Evolutionary conservation across 2,329 filamentous ascomycete species (phyloP), one percentile per base, ranked within the genome.

Genomic region (Didymella glomerata): DNA sequence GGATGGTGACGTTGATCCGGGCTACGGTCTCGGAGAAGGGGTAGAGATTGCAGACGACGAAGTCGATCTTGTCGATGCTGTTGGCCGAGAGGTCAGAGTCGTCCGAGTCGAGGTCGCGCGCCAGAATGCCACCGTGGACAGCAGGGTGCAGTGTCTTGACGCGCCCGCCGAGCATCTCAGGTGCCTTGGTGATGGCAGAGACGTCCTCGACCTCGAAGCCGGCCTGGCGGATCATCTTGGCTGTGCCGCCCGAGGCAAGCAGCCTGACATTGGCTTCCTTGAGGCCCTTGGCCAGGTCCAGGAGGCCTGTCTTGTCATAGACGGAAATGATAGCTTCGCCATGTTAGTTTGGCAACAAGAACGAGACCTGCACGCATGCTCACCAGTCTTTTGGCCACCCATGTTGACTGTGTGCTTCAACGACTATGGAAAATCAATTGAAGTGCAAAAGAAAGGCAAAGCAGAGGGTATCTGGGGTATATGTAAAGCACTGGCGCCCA

Each of bases 11-110:
- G 74, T 97, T 96, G 83, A 96, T 88, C 85, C 97, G 96, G 71
- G 93, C 90, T 70, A 99, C 89, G 30, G 95, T 99, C 78, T 98
- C 93, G 84, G 97, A 97, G 88, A 99, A 99, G 13, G 95, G 95
- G 80, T 99, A 98, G 42, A 99, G 86, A 82, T 99, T 99, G 89
- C 95, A 98, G 77, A 99, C 79, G 54, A 78, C 76, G 48, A 76
- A 79, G 65, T 79, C 77, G 48, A 79, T 77, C 71, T 77, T 77
- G 57, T 77, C 73, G 52, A 77, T 77, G 68, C 74, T 76, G 66
- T 76, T 75, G 20, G 73, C 71, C 4, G 73, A 92, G 48, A 99
- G 89, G 76, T 99, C 95, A 81, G 97, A 96, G 82, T 98, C 92
- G 80, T 99, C 95, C 14, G 93, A 94, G 68, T 91, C 93, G 68